These are phyloP conservation scores for Eucalyptus shirleyi DNA, from an alignment of 345 rosid genomes.

Conservation along the genomic window DNA sequence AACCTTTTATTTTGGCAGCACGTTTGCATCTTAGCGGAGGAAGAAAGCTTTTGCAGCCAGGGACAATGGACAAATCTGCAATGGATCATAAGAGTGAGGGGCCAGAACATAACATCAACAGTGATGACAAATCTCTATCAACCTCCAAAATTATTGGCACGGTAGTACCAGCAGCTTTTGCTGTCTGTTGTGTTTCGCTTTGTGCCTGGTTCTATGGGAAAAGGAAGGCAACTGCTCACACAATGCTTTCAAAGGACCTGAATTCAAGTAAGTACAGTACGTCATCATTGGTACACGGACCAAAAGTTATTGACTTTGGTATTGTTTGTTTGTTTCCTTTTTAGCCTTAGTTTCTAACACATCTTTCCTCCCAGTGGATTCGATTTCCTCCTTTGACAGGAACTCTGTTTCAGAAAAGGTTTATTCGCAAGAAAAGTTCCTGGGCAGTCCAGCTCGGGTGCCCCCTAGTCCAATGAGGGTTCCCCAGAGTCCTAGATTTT, in stretches of 20 bases:
- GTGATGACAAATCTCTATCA: not conserved
- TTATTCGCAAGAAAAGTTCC: conserved; percentile 27
- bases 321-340: not conserved
- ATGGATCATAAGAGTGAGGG: not conserved
- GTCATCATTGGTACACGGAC: not conserved
- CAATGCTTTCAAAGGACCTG: conserved; percentile 45
- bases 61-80: not conserved
- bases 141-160: conserved; percentile 13
- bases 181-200: conserved; percentile 28
- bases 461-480: conserved; percentile 67
- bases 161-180: conserved; percentile 34
- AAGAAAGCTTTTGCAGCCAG: conserved; percentile 35
- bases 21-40: not conserved
- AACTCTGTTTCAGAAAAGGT: conserved; percentile 41
- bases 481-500: conserved; percentile 76
- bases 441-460: conserved; percentile 45
- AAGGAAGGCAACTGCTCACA: conserved; percentile 45
- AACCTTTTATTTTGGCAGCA: not conserved
- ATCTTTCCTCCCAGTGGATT: conserved; percentile 46
- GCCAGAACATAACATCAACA: not conserved
- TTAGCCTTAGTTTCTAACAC: not conserved
- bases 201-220: conserved; percentile 53
- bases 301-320: not conserved
- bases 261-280: conserved; percentile 41
- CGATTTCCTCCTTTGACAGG: conserved; percentile 39